phyloP scores from a whole-genome alignment of 306 rosid species.

The Cicer cuneatum region DNA sequence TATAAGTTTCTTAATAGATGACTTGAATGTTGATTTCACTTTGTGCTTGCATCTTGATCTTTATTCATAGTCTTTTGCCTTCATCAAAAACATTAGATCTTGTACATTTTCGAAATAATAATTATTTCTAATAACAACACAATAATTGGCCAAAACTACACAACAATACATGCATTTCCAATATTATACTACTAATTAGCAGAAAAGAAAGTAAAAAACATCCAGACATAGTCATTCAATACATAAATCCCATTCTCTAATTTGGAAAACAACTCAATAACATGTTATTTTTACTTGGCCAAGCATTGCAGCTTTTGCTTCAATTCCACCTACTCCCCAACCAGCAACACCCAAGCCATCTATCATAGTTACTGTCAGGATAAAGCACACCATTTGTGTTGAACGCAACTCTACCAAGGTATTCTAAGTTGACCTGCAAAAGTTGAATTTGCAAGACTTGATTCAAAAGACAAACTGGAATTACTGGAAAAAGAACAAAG shows the following conservation, averaged over 20 bases:
- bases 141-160: constrained; percentile 19
- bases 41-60: too few relatives aligned
- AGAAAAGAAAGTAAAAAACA: not conserved
- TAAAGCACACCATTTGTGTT: constrained; percentile 80
- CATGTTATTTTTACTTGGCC: constrained; percentile 73
- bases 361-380: constrained; percentile 96
- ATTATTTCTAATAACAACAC: constrained; percentile 12
- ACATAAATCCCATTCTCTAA: constrained; percentile 21
- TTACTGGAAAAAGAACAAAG: constrained; percentile 9
- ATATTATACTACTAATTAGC: not conserved
- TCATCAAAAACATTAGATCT: too few relatives aligned
- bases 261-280: constrained; percentile 20
- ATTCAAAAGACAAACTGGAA: constrained; percentile 34
- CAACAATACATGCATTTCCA: not conserved
- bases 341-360: constrained; percentile 99
- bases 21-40: too few relatives aligned
- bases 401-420: constrained; percentile 94
- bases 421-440: constrained; percentile 89
- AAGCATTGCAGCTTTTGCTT: constrained; percentile 98
- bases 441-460: constrained; percentile 39
- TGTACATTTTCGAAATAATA: too few relatives aligned
- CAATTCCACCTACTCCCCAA: constrained; percentile 99
- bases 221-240: not conserved
- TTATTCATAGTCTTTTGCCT: too few relatives aligned
- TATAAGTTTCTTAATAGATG: too few relatives aligned